Evolutionary conservation across 2,329 filamentous ascomycete genomes (phyloP), one percentile per base, ranked within the genome.

Genomic region (Colletotrichum sp.): DNA sequence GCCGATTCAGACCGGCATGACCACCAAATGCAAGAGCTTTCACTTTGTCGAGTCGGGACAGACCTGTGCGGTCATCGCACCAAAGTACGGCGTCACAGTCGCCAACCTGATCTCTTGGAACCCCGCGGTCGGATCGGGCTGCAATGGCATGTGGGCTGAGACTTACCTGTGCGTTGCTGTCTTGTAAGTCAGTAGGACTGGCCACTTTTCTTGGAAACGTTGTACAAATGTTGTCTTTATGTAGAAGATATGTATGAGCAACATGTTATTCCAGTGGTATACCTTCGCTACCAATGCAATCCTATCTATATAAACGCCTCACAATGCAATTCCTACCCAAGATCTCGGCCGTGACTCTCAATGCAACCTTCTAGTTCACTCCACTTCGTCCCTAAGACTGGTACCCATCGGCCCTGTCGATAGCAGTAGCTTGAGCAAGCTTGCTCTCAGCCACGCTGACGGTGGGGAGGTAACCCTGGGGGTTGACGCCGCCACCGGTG

Each of bases 1-100:
- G 18, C 67, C 67, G 3, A 28, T 77, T 71, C 74, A 76, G 65
- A 10, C 13, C 15, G 70, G 72, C 36, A 78, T 79, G 76, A 64
- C 72, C 2, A 63, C 24, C 28, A 66, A 55, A 39, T 79, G 78
- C 75, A 78, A 76, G 34, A 73, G 43, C 24, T 79, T 76, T n/a
- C 67, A 79, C 48, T 64, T 39, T 16, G 60, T 77, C 60, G 21
- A n/a, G 2, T 28, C 18, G 60, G 67, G 18, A 67, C 69, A 67
- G 39, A 65, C 21, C 13, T 78, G 78, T 67, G 34, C 67, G 24
- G 43, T 12, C 10, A 71, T 78, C 9, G 21, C 61, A 57, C n/a
- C n/a, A 24, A n/a, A 64, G n/a, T 59, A 75, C 57, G 52, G 43
- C n/a, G 55, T 71, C 68, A 65, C 57, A 2, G 13, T 67, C 3